Base-by-base conservation (phyloP, 208 protist genomes). In the Acanthamoeba culbertsoni region DNA sequence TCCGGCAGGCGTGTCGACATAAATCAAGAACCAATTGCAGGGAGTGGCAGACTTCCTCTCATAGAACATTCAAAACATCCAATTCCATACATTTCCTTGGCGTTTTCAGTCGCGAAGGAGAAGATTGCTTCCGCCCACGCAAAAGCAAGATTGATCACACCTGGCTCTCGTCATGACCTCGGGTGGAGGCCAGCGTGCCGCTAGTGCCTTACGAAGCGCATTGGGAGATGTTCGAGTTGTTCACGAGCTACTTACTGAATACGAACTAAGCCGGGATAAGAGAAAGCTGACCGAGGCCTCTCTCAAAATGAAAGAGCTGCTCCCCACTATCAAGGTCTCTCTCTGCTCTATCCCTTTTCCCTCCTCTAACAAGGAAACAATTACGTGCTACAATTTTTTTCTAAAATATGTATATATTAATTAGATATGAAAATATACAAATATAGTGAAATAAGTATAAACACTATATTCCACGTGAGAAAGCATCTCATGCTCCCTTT, bases 291-390 rank as follows among this genome's bases (percentile, higher is more conserved):
- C 51, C 51, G 33, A 91, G 35, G 84, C 71, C 10, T 91, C 84
- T 55, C 57, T 75, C 31, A 91, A 91, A 33, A 91, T 91, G 84
- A 91, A 91, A 6, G 18, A 91, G 35, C 10, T 91, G 5, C 57
- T 91, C 1, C 84, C 84, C 51, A 43, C 33, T 7, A 91, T 91
- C 59, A 91, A 91, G 33, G 84, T 73, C 5, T 7, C 20, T 7
- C 59, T 18, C 48, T 8, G 8, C 48, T 18, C 48, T 23, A 33
- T 73, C 33, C 62, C 33, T 73, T 26, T 73, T 26, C 33, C 33
- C 33, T 28, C 7, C 8, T 73, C 8, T 7, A 37, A 12, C 33
- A 40, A 73, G 10, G 10, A 28, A 37, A 40, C 33, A 8, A 12
- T 28, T n/a, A 40, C 62, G n/a, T n/a, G n/a, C n/a, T n/a, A n/a